Conservation (phyloP, 1,284 basidiomycete genomes). For the Irpex sp. region DNA sequence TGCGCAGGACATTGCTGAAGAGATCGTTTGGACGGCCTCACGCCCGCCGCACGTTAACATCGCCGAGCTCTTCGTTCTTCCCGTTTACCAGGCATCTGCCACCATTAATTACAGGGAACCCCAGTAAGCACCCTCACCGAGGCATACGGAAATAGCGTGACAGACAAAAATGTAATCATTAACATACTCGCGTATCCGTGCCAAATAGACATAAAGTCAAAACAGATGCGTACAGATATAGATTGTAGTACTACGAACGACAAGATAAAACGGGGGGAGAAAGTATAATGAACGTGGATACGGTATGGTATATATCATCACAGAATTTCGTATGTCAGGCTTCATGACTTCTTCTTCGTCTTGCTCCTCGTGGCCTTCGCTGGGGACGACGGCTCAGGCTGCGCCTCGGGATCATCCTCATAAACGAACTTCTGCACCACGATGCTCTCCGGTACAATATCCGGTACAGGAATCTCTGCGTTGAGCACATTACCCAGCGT, state of each 20-base stretch:
- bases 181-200: conserved; percentile 2
- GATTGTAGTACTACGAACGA: neutral
- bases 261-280: neutral
- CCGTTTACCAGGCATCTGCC: conserved; percentile 78
- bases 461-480: conserved; percentile 54
- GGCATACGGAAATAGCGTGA: neutral
- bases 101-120: conserved; percentile 53
- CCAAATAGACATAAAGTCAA: conserved; percentile 5
- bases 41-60: conserved; percentile 86
- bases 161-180: conserved; percentile 10
- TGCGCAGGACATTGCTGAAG: conserved; percentile 88
- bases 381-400: conserved; percentile 21
- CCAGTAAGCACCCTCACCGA: conserved; percentile 23
- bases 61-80: conserved; percentile 76
- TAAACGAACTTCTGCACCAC: conserved; percentile 81
- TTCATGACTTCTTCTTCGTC: conserved; percentile 37
- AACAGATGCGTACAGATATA: conserved; percentile 10
- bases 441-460: conserved; percentile 64
- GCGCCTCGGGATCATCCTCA: conserved; percentile 57
- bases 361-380: conserved; percentile 49
- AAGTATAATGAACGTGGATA: neutral
- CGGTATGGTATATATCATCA: neutral
- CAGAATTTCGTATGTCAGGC: neutral
- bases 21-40: conserved; percentile 94
- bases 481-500: conserved; percentile 70